Evolutionary conservation across 805 yeast species (phyloP).

Genomic region (Wickerhamiella sergipiensis): DNA sequence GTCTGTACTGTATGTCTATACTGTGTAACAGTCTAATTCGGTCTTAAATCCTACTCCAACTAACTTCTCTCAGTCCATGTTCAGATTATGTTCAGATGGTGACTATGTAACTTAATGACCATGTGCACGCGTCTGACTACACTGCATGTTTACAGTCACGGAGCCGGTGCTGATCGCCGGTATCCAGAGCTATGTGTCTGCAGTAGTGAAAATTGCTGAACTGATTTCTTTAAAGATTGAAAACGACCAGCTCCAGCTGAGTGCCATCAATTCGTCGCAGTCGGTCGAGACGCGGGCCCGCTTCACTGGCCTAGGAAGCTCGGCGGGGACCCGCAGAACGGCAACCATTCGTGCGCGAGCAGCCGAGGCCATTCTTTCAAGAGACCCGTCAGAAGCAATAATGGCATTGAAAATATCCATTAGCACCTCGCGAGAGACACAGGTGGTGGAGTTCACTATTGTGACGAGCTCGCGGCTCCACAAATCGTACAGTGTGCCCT

Average conservation of each 20-base stretch:
- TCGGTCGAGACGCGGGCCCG: conserved; percentile 11
- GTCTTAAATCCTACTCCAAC: too few species aligned
- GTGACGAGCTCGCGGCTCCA: background rate
- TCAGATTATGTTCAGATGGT: too few species aligned
- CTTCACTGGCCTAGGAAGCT: conserved; percentile 5
- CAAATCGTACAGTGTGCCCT: background rate
- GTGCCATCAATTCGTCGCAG: conserved; percentile 14
- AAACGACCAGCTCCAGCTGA: conserved; percentile 6
- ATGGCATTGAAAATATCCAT: background rate
- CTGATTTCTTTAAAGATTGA: conserved; percentile 3
- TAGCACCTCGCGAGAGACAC: background rate
- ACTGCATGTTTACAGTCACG: conserved; percentile 1
- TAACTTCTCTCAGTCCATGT: too few species aligned
- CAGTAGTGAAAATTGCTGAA: conserved; percentile 1
- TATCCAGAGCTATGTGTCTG: background rate
- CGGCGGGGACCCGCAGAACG: background rate
- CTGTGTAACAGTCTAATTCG: too few species aligned
- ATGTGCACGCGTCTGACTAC: background rate
- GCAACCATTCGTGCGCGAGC: conserved; percentile 15
- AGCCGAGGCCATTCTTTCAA: conserved; percentile 11
- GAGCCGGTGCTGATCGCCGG: background rate
- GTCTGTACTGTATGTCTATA: too few species aligned
- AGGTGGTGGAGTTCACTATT: background rate
- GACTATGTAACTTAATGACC: background rate
- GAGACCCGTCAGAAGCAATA: background rate